A percentile compares a stretch with the other conserved stretches of the same genome.
phyloP scores from a whole-genome alignment of 306 rosid genomes.

The Rosa persica region DNA sequence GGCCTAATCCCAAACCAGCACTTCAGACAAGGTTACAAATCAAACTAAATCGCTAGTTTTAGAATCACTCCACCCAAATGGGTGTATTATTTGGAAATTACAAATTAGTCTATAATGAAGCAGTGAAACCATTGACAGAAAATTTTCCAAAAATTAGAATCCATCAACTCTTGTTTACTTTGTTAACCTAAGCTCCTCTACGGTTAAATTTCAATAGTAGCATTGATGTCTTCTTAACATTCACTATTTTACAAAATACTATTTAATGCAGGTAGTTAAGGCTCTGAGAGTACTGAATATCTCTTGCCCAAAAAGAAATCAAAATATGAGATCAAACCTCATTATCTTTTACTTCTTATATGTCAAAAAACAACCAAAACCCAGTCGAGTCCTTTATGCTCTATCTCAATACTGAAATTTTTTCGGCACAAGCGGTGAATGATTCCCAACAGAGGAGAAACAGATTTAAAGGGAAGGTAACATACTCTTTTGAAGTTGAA shows the following conservation, averaged over 20 bases:
- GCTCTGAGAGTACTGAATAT: not conserved
- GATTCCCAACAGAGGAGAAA: no score
- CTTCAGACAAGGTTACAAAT: no score
- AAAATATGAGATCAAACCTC: not conserved
- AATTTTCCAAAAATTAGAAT: not conserved
- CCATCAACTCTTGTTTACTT: not conserved
- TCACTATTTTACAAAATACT: not conserved
- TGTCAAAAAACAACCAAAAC: not conserved
- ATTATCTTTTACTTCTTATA: not conserved
- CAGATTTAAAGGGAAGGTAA: conserved; percentile 7
- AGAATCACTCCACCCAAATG: no score
- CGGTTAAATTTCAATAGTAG: not conserved
- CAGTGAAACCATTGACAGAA: not conserved
- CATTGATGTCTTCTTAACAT: not conserved
- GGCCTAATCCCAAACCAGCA: no score
- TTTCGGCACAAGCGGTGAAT: no score
- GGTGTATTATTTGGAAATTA: not conserved
- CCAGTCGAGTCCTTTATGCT: not conserved
- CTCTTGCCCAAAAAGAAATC: no score
- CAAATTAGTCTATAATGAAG: not conserved
- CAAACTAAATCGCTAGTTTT: no score
- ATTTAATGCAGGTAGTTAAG: not conserved
- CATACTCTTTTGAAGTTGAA: conserved; percentile 88
- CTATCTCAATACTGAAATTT: not conserved
- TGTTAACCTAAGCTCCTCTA: not conserved